Evolutionary conservation across 2,329 filamentous ascomycete species (phyloP), one percentile per base, ranked within the genome.

Genomic region (Zelopaecilomyces penicillatus): DNA sequence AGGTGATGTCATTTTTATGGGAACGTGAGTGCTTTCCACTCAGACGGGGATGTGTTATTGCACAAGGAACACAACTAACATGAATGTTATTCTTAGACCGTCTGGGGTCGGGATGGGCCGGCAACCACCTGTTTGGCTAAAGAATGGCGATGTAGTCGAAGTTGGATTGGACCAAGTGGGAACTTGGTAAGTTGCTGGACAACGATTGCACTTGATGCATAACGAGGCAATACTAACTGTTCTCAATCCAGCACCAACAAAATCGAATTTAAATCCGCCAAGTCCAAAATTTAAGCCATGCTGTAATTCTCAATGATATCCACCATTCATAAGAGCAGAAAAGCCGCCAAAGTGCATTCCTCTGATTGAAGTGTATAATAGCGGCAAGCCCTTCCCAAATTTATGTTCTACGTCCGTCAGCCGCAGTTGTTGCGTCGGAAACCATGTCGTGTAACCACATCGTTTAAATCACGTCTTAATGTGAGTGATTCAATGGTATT

Each of bases 91-190:
- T 11, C 12, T 8, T 26, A 19, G 76, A 7, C 84, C 83, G 0
- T 74, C 80, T 49, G 84, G 83, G 30, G 83, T 88, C 19, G 83
- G 80, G 1, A 82, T 84, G 76, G 83, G 82, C 10, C 73, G 76
- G 41, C 80, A 74, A 45, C 82, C 83, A 3, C 76, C 74, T 46
- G 53, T 84, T 7, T 87, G 82, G 80, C 65, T 87, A 45, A 79
- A 82, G 61, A 73, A 87, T 58, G 80, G 82, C 4, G 84, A 87
- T 59, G 64, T 79, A 26, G 81, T 87, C 19, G 80, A 86, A 58
- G 83, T 87, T 41, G 72, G 70, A 5, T 68, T 87, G 2, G 80
- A 87, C 53, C 69, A 73, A 1, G 78, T 87, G 5, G 83, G 84
- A 27, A 74, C 71, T 10, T 80, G 74, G 60, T 62, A 48, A 49